A percentile compares a stretch with the other conserved stretches of the same genome.
These are phyloP conservation scores for Trichoderma aggressivum DNA, from an alignment of 2,329 filamentous ascomycete species.

Conservation along the genomic window DNA sequence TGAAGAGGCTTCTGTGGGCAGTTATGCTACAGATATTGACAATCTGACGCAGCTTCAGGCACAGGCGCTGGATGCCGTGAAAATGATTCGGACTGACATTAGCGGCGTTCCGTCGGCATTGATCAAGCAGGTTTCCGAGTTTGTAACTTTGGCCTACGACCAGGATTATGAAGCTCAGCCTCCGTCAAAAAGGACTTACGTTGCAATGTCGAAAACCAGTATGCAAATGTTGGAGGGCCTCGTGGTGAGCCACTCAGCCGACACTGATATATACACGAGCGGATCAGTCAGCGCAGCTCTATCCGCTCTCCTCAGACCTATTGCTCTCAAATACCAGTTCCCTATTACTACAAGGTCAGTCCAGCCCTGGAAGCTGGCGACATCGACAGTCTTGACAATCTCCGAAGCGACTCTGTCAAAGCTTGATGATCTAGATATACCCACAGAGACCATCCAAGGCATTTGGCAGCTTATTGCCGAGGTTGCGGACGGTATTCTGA, in stretches of 20 bases:
- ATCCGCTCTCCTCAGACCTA: constrained; percentile 63
- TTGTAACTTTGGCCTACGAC: constrained; percentile 67
- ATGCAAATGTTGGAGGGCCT: constrained; percentile 67
- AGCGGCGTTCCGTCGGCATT: constrained; percentile 64
- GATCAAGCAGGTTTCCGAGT: constrained; percentile 64
- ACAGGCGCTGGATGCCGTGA: constrained; percentile 64
- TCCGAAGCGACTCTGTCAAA: constrained; percentile 63
- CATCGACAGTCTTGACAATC: constrained; percentile 65
- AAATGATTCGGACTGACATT: constrained; percentile 64
- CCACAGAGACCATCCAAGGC: constrained; percentile 44
- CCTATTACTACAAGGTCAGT: constrained; percentile 65
- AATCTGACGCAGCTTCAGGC: constrained; percentile 69
- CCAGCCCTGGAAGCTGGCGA: constrained; percentile 78
- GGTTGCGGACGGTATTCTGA: constrained; percentile 66
- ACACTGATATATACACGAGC: constrained; percentile 66
- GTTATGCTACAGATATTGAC: constrained; percentile 70
- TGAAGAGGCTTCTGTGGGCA: constrained; percentile 62
- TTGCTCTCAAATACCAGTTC: constrained; percentile 79
- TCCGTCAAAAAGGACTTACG: constrained; percentile 66
- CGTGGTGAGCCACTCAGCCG: constrained; percentile 55
- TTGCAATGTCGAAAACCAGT: constrained; percentile 81
- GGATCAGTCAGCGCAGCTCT: constrained; percentile 65
- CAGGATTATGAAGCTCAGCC: constrained; percentile 35
- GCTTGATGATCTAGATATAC: constrained; percentile 48
- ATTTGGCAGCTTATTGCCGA: constrained; percentile 70